Percentiles rank a stretch among this genome's conserved stretches.
Conservation (phyloP, 1,284 basidiomycete species). For the Psilocybe mexicana region DNA sequence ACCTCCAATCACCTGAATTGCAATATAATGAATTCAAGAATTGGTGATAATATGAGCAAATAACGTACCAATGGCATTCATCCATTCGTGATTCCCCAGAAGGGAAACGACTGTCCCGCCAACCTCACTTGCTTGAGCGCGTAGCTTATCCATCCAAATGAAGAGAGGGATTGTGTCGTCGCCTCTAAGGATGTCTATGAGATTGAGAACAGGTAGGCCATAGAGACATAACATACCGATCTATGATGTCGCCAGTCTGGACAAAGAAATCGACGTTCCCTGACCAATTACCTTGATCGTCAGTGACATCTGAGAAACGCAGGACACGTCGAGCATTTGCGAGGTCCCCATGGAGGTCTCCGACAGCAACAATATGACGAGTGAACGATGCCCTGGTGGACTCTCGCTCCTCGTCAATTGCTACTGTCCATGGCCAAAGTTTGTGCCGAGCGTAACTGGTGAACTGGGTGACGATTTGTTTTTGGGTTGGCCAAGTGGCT, state of each 20-base stretch:
- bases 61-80: constrained; percentile 81
- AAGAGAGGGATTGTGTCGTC: constrained; percentile 86
- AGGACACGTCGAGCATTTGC: constrained; percentile 74
- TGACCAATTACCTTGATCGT: constrained; percentile 72
- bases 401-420: constrained; percentile 7
- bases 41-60: not conserved
- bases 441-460: constrained; percentile 23
- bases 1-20: constrained; percentile 82
- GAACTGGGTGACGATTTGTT: constrained; percentile 18
- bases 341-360: constrained; percentile 81
- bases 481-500: constrained; percentile 24
- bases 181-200: constrained; percentile 52
- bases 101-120: constrained; percentile 79
- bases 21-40: not conserved
- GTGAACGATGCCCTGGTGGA: constrained; percentile 30
- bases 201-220: not conserved
- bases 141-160: constrained; percentile 77
- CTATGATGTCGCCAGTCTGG: constrained; percentile 93
- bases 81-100: constrained; percentile 90
- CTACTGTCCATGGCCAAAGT: constrained; percentile 22
- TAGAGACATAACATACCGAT: constrained; percentile 52
- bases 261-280: constrained; percentile 82
- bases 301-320: constrained; percentile 73
- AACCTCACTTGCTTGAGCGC: constrained; percentile 66
- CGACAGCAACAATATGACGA: constrained; percentile 72